Evolutionary conservation across 2,329 filamentous ascomycete genomes (phyloP), one percentile per base, ranked within the genome.

Genomic region (Calonectria pseudoreteaudii): DNA sequence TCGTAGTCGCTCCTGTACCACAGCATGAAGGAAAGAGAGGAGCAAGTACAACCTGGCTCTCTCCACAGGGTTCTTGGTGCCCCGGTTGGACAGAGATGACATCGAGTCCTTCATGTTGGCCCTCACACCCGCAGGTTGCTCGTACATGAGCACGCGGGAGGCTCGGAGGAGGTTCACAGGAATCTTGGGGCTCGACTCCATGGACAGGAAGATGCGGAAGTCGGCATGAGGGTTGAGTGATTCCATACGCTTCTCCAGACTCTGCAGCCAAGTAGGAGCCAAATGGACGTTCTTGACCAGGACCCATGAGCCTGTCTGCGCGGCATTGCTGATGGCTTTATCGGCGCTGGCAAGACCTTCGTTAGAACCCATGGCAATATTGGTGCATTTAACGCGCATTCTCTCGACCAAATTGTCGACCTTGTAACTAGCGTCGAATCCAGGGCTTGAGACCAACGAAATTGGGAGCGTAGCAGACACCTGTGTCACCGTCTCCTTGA

Each of bases 31-130:
- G 90, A 99, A 98, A 4, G 94, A 97, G 47, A 99, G 90, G 64
- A 99, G 88, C 62, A 99, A 89, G 82, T 99, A 98, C 67, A 99
- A 87, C 76, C 97, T 92, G 28, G 93, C 93, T 82, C 97, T 94
- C 86, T 99, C 97, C 13, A 98, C 95, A 0, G 97, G 97, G 79
- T 93, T 91, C 85, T 96, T 96, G 72, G 90, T 89, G 18, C 94
- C 93, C 77, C 95, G 90, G 44, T 93, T 91, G 3, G 95, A 93
- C 44, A 98, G 88, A 4, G 94, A 95, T 31, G 94, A 93, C 85
- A 99, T 91, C 0, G 96, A 98, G 83, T 99, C 97, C 86, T 98
- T 98, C 96, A 99, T 98, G 82, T 99, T 99, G 77, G 97, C 97
- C 74, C 95, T 91, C 41, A 99, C 94, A 86, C 97, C 97, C 2